Evolutionary conservation across 2,329 filamentous ascomycete genomes (phyloP), one percentile per base, ranked within the genome.

Genomic region (Byssochlamys sp.): DNA sequence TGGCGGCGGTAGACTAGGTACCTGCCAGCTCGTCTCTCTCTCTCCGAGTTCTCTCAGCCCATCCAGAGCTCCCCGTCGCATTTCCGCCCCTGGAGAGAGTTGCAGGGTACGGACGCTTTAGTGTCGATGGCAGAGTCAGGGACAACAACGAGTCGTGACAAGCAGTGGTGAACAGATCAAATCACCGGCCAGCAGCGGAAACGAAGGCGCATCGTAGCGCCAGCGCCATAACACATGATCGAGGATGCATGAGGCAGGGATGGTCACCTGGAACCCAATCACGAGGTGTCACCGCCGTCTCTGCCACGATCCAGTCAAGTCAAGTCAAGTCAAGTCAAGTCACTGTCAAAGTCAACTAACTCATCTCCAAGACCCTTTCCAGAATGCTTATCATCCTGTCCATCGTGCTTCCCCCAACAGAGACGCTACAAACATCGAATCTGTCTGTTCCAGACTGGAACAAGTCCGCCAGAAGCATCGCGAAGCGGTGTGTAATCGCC

Each of bases 181-280:
- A 28, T 14, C 24, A 26, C 25, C 49, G 25, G 10, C 49, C 49
- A 51, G 49, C 24, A 27, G 49, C 14, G 25, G 49, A 51, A 53
- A 45, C 24, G 31, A 24, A 39, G n/a, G 35, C 25, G 53, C 12
- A 14, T 33, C 24, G 10, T 45, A 39, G 39, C 53, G 31, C 25
- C 14, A 31, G 39, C 53, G 28, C 24, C n/a, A 39, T 25, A 45
- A 33, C 53, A 54, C 53, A 54, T 54, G 53, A 54, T 39, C 53
- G 31, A 10, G 26, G 31, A 54, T 39, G 53, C 53, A 54, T 54
- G 53, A 54, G 53, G 53, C 53, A 54, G 39, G 53, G 53, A 54
- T 54, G 26, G 19, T 25, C 28, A 24, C 12, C 26, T 25, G 53
- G 53, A 45, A 54, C 35, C 53, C 53, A 54, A 27, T 54, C 14